Percentiles rank a stretch among this genome's conserved stretches.
phyloP scores from a whole-genome alignment of 495 filamentous ascomycete genomes.

The Aspergillus baeticus region DNA sequence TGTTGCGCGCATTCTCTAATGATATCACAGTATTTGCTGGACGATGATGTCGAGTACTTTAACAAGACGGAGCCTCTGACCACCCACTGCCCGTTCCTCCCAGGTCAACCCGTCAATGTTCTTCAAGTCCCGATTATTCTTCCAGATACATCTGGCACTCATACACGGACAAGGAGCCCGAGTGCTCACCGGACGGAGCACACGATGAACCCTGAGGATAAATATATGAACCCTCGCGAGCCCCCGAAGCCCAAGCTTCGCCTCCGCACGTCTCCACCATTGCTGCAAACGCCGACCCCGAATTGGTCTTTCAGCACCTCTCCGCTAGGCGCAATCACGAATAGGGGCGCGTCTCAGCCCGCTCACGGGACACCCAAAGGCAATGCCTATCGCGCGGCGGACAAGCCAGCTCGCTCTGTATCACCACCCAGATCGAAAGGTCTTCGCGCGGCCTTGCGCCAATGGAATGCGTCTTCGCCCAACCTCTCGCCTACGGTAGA shows the following conservation, averaged over 20 bases:
- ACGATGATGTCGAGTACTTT: slow-evolving; percentile 71
- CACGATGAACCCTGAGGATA: slow-evolving; percentile 77
- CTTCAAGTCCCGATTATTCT: slow-evolving; percentile 73
- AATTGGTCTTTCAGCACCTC: slow-evolving; percentile 28
- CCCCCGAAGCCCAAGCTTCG: slow-evolving; percentile 54
- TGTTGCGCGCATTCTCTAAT: slow-evolving; percentile 12
- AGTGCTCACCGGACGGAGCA: slow-evolving; percentile 48
- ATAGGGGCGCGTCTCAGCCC: slow-evolving; percentile 38
- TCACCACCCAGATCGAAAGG: slow-evolving; percentile 41
- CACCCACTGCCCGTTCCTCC: slow-evolving; percentile 78
- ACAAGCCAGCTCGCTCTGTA: slow-evolving; percentile 38
- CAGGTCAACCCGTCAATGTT: slow-evolving; percentile 81
- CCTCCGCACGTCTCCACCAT: slow-evolving; percentile 55
- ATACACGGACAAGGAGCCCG: slow-evolving; percentile 35
- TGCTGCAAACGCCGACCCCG: slow-evolving; percentile 36
- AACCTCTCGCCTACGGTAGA: slow-evolving; percentile 16
- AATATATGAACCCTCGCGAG: slow-evolving; percentile 67
- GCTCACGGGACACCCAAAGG: slow-evolving; percentile 27
- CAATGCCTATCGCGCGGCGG: slow-evolving; percentile 11
- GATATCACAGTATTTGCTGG: slow-evolving; percentile 66
- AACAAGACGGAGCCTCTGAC: slow-evolving; percentile 70
- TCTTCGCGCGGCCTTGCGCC: slow-evolving; percentile 35
- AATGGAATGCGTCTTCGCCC: slow-evolving; percentile 27
- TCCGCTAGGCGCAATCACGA: slow-evolving; percentile 24
- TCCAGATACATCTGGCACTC: slow-evolving; percentile 41